Percentiles rank a stretch among this genome's conserved stretches.
phyloP scores from a whole-genome alignment of 768 basidiomycete genomes.

The Suillus decipiens region DNA sequence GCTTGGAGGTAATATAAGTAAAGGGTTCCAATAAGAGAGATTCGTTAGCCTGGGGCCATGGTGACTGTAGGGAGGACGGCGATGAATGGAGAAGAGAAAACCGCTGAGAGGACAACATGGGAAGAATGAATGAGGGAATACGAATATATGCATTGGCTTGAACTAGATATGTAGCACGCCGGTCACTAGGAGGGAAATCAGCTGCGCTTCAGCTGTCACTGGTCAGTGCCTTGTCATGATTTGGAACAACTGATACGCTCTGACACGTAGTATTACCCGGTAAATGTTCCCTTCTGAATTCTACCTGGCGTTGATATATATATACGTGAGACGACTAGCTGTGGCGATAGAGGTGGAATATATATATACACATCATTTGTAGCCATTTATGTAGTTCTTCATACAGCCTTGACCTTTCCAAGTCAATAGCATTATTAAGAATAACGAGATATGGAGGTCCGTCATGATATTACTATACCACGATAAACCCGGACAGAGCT shows the following conservation, averaged over 20 bases:
- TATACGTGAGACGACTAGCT: background rate
- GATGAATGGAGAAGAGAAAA: constrained; percentile 7
- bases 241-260: background rate
- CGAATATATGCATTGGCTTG: background rate
- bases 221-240: background rate
- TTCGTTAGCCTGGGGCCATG: constrained; percentile 39
- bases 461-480: background rate
- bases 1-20: constrained; percentile 77
- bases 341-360: background rate
- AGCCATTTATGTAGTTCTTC: background rate
- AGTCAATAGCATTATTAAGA: background rate
- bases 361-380: background rate
- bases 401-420: background rate
- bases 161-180: background rate
- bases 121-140: background rate
- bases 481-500: background rate
- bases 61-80: background rate
- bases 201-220: background rate
- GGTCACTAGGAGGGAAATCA: constrained; percentile 14
- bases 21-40: constrained; percentile 77
- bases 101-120: background rate
- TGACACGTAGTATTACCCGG: background rate
- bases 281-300: background rate
- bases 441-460: background rate
- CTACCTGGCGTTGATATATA: background rate